Conservation (phyloP, 257 asterid genomes). For the Coffea canephora region DNA sequence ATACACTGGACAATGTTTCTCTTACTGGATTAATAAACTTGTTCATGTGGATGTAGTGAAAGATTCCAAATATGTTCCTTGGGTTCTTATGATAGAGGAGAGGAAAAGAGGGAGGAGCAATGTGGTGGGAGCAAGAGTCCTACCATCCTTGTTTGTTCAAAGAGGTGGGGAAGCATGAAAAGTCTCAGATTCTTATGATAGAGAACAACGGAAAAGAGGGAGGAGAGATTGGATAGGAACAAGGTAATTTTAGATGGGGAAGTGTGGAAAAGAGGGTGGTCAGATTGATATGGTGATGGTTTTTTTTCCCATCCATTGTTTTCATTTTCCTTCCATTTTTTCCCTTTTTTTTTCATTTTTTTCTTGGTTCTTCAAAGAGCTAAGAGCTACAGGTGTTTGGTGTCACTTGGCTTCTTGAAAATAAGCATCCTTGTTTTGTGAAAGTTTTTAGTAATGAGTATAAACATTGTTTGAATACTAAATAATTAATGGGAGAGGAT, state of each 20-base stretch:
- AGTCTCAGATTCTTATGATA: too few species aligned
- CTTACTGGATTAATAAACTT: not conserved
- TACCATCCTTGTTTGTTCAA: not conserved
- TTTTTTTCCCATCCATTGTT: too few species aligned
- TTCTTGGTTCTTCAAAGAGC: not conserved
- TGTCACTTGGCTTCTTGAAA: too few species aligned
- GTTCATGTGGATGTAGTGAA: not conserved
- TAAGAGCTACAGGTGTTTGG: not conserved
- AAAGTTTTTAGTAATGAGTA: too few species aligned
- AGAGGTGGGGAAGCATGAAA: not conserved
- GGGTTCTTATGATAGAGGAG: not conserved
- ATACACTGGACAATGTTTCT: not conserved
- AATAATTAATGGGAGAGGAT: too few species aligned
- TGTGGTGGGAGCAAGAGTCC: not conserved
- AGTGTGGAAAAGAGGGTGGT: not conserved
- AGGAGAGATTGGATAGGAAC: not conserved
- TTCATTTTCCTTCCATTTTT: not conserved
- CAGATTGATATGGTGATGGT: not conserved
- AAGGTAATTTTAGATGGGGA: not conserved
- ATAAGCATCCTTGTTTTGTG: too few species aligned
- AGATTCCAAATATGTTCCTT: not conserved
- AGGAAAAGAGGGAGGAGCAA: not conserved
- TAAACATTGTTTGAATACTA: too few species aligned
- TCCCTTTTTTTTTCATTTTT: not conserved
- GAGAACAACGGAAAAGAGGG: not conserved